A percentile compares a stretch with the other conserved stretches of the same genome.
These are phyloP conservation scores for Oenanthe sinensis DNA, from an alignment of 129 eudicot species.

Conservation along the genomic window DNA sequence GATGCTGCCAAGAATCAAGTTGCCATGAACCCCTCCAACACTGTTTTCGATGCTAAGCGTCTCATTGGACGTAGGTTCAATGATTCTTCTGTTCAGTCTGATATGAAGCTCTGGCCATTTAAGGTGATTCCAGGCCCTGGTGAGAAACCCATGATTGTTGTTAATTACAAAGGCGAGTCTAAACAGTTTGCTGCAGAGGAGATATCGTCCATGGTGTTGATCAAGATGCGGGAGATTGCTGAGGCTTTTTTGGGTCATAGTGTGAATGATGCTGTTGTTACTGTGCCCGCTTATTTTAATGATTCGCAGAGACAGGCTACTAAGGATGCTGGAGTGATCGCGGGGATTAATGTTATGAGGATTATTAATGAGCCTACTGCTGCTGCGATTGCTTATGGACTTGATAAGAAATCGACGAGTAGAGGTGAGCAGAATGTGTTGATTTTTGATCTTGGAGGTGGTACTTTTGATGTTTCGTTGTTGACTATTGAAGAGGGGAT, in stretches of 20 bases:
- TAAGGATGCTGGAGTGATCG: constrained; percentile 62
- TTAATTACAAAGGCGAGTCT: constrained; percentile 51
- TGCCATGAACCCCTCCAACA: constrained; percentile 74
- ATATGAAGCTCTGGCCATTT: constrained; percentile 77
- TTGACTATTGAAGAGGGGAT: constrained; percentile 77
- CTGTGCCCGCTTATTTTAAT: constrained; percentile 76
- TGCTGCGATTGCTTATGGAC: constrained; percentile 73
- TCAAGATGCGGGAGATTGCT: constrained; percentile 54
- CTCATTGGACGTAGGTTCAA: constrained; percentile 54
- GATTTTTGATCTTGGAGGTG: constrained; percentile 71
- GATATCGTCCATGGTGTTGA: constrained; percentile 61
- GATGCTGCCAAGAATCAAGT: constrained; percentile 80
- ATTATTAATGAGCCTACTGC: constrained; percentile 81
- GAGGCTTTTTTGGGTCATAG: constrained; percentile 48
- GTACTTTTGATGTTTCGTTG: constrained; percentile 69
- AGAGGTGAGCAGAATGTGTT: constrained; percentile 57
- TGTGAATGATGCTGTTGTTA: constrained; percentile 55
- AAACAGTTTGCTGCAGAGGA: constrained; percentile 64
- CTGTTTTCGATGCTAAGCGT: constrained; percentile 73
- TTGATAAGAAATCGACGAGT: constrained; percentile 39
- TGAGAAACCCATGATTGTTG: constrained; percentile 65
- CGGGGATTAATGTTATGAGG: constrained; percentile 62
- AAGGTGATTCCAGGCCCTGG: constrained; percentile 52
- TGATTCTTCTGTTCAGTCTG: constrained; percentile 61
- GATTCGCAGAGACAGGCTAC: constrained; percentile 76